Evolutionary conservation across 139 green algal species (phyloP).

Genomic region (Chlorella vulgaris): DNA sequence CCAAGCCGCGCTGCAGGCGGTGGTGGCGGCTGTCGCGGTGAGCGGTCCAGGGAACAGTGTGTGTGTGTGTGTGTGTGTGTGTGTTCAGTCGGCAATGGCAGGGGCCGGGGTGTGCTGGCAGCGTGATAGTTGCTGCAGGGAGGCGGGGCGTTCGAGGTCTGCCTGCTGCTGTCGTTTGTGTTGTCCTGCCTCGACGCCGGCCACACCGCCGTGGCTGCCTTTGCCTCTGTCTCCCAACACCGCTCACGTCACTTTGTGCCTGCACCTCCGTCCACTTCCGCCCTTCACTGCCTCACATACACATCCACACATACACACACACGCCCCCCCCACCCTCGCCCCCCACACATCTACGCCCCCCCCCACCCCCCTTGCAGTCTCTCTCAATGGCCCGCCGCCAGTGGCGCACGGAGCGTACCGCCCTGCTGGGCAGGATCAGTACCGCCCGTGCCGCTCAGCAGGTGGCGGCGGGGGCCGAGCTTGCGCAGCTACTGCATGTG

Average conservation of each 20-base stretch:
- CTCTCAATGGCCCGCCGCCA: slow-evolving; percentile 10
- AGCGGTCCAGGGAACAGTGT: background rate
- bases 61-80: background rate
- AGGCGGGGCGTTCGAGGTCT: too few species aligned
- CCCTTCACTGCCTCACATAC: too few species aligned
- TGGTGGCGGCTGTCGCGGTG: slow-evolving; percentile 19
- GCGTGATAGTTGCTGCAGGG: too few species aligned
- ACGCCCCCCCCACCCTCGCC: background rate
- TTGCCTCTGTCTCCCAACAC: too few species aligned
- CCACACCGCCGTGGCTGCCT: too few species aligned
- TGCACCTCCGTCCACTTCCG: too few species aligned
- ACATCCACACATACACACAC: background rate
- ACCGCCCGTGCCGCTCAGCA: slow-evolving; percentile 20
- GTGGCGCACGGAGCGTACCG: slow-evolving; percentile 37
- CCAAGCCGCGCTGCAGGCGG: slow-evolving; percentile 11
- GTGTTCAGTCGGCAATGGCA: background rate
- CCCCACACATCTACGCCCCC: background rate
- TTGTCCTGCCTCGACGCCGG: too few species aligned
- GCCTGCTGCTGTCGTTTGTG: too few species aligned
- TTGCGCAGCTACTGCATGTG: slow-evolving; percentile 11
- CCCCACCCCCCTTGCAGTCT: slow-evolving; percentile 8
- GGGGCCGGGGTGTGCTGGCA: background rate
- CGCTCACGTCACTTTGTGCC: too few species aligned
- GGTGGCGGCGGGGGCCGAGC: slow-evolving; percentile 42
- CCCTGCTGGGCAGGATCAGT: slow-evolving; percentile 32